Evolutionary conservation across 495 filamentous ascomycete genomes (phyloP), one percentile per base, ranked within the genome.

Genomic region (Chaetomium fimeti): DNA sequence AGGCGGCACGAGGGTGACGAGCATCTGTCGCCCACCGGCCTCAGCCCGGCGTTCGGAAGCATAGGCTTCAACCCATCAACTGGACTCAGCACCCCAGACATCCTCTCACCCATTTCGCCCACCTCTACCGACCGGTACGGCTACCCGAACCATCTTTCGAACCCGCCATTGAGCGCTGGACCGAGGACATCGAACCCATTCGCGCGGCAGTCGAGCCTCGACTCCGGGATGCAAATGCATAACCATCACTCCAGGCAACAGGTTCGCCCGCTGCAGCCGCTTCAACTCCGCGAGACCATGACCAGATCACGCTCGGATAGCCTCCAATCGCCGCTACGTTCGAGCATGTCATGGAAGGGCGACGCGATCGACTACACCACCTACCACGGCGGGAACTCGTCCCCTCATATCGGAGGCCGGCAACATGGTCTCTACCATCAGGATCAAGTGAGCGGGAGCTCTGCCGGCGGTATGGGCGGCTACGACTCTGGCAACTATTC

Each of bases 291-390:
- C 56, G 85, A 88, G 54, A 81, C 82, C 12, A 79, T 85, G 76
- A 79, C 82, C n/a, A 76, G 85, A 61, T 83, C 83, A 18, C 76
- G 85, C 60, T 81, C 82, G 18, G 85, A 88, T 60, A 83, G 79
- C 52, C 68, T 86, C 28, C 83, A 85, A 62, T 85, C 84, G 16
- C 85, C 85, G 2, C 71, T 87, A 52, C 79, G 84, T 60, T 79
- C 85, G 54, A 85, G 83, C 66, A 85, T 85, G 76, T 83, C 84
- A 16, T 88, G 85, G 82, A 85, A 85, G 69, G 83, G 80, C 22
- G 82, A 84, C 64, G 77, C 83, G 0, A 78, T 86, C 48, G 84
- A 86, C 55, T 85, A 86, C 67, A 77, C 74, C 11, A 77, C 74
- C 1, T 82, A 81, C 62, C 74, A 79, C 24, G 67, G 62, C 16